Conservation (phyloP, 2,329 filamentous ascomycete genomes). For the Aspergillus niger region DNA sequence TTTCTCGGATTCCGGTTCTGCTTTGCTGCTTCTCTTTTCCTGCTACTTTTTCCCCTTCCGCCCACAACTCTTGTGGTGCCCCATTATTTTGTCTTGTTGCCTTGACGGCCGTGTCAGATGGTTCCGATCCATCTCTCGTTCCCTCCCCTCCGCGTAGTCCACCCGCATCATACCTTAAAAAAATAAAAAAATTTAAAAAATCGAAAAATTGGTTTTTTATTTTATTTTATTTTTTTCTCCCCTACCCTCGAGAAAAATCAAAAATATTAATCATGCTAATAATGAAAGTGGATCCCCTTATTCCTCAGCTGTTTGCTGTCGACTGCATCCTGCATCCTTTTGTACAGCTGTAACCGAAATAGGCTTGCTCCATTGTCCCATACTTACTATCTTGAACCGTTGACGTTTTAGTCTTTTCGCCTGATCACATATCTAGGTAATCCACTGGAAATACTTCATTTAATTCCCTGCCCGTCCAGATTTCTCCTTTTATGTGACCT, state of each 20-base stretch:
- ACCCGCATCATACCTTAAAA: conserved; percentile 22
- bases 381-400: conserved; percentile 31
- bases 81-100: conserved; percentile 22
- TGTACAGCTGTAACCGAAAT: conserved; percentile 42
- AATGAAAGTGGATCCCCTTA: conserved; percentile 29
- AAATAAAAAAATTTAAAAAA: conserved; percentile 3
- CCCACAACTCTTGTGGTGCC: conserved; percentile 14
- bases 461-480: conserved; percentile 31
- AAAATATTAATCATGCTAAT: conserved; percentile 14
- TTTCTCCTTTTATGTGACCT: conserved; percentile 17
- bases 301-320: conserved; percentile 40
- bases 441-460: conserved; percentile 34
- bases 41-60: conserved; percentile 18
- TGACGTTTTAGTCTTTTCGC: conserved; percentile 32
- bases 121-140: conserved; percentile 24
- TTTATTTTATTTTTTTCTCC: no score
- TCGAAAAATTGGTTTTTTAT: conserved; percentile 2
- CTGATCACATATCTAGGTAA: conserved; percentile 39
- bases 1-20: conserved; percentile 20
- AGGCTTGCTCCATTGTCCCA: conserved; percentile 22
- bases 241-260: conserved; percentile 11
- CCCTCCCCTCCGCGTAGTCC: conserved; percentile 17
- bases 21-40: conserved; percentile 8
- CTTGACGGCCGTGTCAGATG: conserved; percentile 27
- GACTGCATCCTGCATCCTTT: conserved; percentile 34